Base-by-base conservation (phyloP, 345 rosid species). In the Syzygium aromaticum region DNA sequence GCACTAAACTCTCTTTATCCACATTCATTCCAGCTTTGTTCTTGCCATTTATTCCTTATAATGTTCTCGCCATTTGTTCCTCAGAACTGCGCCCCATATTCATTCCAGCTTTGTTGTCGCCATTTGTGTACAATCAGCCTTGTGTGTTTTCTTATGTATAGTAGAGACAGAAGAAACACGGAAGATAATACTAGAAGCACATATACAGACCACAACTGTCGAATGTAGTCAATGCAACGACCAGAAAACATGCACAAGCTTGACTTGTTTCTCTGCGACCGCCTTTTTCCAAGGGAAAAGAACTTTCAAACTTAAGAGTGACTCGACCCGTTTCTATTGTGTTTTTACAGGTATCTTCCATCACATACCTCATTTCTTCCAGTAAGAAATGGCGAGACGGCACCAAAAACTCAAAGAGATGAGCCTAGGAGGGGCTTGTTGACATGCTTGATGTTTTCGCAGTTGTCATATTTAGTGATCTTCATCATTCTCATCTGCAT, bases 281-380 rank as follows among this genome's bases (percentile, higher is more conserved):
- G 6, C 80, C 49, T 73, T 73, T 73, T 73, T 16, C 49, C 49
- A 73, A 73, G 49, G 49, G 49, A 33, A 73, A 73, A 73, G 49
- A 73, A 73, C 80, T 33, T 19, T 38, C 7, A 33, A 73, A 40
- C 7, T 73, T 73, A 9, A 33, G 80, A 73, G 49, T 38, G 54
- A 84, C 10, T 51, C 10, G n/a, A 83, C 49, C 46, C 19, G 49
- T 22, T 73, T 85, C 61, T 53, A 56, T 38, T 49, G 54, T 85
- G 40, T 49, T 85, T 85, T 53, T 86, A 9, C 80, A 94, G 96
- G 96, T 94, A 94, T 86, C 95, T 95, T 78, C 98, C 96, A 23
- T 90, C 98, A 6, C 94, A 92, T 59, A 90, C 95, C 84, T 85
- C 92, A 7, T 91, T 91, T 84, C 22, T 91, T 51, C 95, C 93